Evolutionary conservation across 73 alveolate species (phyloP).

Genomic region (Tetrahymena borealis): DNA sequence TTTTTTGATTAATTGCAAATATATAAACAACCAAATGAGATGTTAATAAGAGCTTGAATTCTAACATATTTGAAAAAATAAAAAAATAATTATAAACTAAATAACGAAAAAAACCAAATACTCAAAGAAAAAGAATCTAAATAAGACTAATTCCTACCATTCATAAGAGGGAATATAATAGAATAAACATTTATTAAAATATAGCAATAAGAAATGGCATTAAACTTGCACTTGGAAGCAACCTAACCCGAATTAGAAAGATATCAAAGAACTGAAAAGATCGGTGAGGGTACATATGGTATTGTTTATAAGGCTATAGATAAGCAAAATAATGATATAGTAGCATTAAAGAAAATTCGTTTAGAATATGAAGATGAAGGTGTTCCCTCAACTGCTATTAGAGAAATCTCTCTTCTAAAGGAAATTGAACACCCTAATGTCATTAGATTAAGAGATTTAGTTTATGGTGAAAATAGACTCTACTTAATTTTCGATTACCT

Average conservation of each 20-base stretch:
- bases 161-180: no score
- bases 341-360: constrained; percentile 88
- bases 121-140: background rate
- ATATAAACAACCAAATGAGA: background rate
- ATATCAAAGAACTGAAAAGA: constrained; percentile 79
- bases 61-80: background rate
- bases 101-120: background rate
- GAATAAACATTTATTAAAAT: no score
- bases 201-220: no score
- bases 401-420: constrained; percentile 86
- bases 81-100: background rate
- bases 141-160: no score
- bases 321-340: constrained; percentile 71
- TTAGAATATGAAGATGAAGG: constrained; percentile 96
- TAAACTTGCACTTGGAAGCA: background rate
- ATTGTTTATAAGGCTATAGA: constrained; percentile 86
- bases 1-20: background rate
- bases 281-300: constrained; percentile 97
- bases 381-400: constrained; percentile 87
- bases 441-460: constrained; percentile 72
- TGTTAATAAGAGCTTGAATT: background rate
- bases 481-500: constrained; percentile 77
- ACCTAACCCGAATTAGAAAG: constrained; percentile 42
- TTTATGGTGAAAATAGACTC: constrained; percentile 71
- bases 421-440: constrained; percentile 87